These are phyloP conservation scores for Pythium chondricola DNA, from an alignment of 352 stramenopile species.

Conservation along the genomic window DNA sequence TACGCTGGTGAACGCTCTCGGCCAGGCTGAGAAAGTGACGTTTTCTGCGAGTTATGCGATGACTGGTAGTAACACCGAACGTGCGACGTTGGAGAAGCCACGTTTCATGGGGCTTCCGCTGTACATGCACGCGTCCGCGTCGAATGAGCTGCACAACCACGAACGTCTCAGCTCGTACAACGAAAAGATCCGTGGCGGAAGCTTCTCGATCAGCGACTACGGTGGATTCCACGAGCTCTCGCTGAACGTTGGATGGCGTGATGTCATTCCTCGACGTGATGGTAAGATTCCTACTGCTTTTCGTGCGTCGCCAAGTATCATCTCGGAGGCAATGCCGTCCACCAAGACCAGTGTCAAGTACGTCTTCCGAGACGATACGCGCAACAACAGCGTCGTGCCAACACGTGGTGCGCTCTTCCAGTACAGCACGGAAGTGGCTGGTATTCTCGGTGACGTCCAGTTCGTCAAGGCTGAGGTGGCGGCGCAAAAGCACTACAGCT, in stretches of 20 bases:
- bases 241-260: constrained; percentile 80
- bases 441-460: constrained; percentile 82
- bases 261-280: constrained; percentile 81
- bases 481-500: constrained; percentile 72
- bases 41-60: constrained; percentile 75
- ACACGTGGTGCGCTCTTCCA: constrained; percentile 87
- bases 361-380: constrained; percentile 87
- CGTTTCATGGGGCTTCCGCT: constrained; percentile 79
- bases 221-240: constrained; percentile 80
- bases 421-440: constrained; percentile 83
- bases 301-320: constrained; percentile 84
- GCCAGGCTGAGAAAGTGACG: constrained; percentile 79
- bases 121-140: constrained; percentile 65
- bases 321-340: constrained; percentile 85
- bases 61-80: constrained; percentile 81
- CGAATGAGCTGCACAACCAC: constrained; percentile 85
- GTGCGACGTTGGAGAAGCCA: constrained; percentile 80
- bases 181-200: constrained; percentile 79
- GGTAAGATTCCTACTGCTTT: constrained; percentile 84
- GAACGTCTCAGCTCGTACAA: constrained; percentile 87
- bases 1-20: constrained; percentile 78
- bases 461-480: constrained; percentile 86
- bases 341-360: constrained; percentile 92
- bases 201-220: constrained; percentile 84
- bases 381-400: constrained; percentile 84